Conservation (phyloP, 192 early-diverging fungal species). For the Mortierella hygrophila region DNA sequence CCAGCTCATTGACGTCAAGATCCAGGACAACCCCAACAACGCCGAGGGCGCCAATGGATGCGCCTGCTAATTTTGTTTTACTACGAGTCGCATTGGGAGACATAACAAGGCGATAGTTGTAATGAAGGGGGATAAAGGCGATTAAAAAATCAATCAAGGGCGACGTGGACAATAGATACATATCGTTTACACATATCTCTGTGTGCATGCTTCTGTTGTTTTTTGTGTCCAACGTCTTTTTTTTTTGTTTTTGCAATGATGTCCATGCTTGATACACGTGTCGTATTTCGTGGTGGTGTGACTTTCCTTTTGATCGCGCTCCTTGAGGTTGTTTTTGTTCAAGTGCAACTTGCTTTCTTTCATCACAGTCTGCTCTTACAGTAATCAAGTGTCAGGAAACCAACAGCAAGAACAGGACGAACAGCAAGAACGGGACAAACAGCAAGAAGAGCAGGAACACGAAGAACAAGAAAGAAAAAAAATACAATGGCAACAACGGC, state of each 20-base stretch:
- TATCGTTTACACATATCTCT: background rate
- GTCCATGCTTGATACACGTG: background rate
- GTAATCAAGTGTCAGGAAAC: background rate
- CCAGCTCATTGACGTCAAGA: slow-evolving; percentile 55
- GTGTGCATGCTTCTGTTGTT: background rate
- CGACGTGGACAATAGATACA: background rate
- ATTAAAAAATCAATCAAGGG: background rate
- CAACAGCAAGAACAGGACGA: background rate
- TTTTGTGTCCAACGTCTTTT: slow-evolving; percentile 1
- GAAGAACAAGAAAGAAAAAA: background rate
- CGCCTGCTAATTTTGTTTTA: slow-evolving; percentile 24
- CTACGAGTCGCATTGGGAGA: background rate
- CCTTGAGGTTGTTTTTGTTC: background rate
- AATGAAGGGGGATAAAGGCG: background rate
- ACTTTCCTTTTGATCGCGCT: background rate
- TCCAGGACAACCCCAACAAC: slow-evolving; percentile 46
- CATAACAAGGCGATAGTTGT: background rate
- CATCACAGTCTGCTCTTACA: background rate
- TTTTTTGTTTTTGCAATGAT: background rate
- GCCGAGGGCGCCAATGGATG: slow-evolving; percentile 52
- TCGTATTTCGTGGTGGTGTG: background rate
- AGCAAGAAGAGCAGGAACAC: no score
- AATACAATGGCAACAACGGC: background rate
- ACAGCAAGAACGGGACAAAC: background rate
- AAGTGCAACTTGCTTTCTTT: background rate